Conservation (phyloP, 1,284 basidiomycete genomes). For the Coriolopsis trogii region DNA sequence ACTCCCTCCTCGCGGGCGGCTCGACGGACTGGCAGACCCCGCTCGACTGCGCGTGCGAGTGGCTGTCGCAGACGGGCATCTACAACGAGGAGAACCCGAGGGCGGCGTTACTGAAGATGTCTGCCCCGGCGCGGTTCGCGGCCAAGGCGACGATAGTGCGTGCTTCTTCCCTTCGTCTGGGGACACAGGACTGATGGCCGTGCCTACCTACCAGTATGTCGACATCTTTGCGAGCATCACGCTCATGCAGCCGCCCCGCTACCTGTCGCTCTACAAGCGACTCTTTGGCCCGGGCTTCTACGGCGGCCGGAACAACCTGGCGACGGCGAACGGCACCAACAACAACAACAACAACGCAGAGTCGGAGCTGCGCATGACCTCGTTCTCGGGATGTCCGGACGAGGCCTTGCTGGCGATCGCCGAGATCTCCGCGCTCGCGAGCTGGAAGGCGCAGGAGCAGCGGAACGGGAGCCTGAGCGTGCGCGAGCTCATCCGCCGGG, state of each 20-base stretch:
- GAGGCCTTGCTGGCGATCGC: slow-evolving; percentile 74
- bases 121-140: slow-evolving; percentile 52
- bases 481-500: slow-evolving; percentile 69
- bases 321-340: too few relatives aligned
- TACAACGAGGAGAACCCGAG: slow-evolving; percentile 64
- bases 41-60: slow-evolving; percentile 69
- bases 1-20: slow-evolving; percentile 67
- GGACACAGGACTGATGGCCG: background rate
- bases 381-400: slow-evolving; percentile 74
- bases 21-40: slow-evolving; percentile 66
- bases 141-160: slow-evolving; percentile 75
- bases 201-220: slow-evolving; percentile 55
- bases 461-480: slow-evolving; percentile 66
- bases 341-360: too few relatives aligned
- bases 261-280: slow-evolving; percentile 64
- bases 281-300: slow-evolving; percentile 49
- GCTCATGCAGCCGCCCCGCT: slow-evolving; percentile 62
- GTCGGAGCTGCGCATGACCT: slow-evolving; percentile 59
- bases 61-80: slow-evolving; percentile 68
- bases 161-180: slow-evolving; percentile 12
- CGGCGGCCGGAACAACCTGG: too few relatives aligned
- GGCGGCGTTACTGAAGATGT: slow-evolving; percentile 56
- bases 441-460: slow-evolving; percentile 71
- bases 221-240: slow-evolving; percentile 74
- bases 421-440: slow-evolving; percentile 71